These are phyloP conservation scores for Suhomyces bokatorum DNA, from an alignment of 1,139 yeast genomes.

Conservation along the genomic window DNA sequence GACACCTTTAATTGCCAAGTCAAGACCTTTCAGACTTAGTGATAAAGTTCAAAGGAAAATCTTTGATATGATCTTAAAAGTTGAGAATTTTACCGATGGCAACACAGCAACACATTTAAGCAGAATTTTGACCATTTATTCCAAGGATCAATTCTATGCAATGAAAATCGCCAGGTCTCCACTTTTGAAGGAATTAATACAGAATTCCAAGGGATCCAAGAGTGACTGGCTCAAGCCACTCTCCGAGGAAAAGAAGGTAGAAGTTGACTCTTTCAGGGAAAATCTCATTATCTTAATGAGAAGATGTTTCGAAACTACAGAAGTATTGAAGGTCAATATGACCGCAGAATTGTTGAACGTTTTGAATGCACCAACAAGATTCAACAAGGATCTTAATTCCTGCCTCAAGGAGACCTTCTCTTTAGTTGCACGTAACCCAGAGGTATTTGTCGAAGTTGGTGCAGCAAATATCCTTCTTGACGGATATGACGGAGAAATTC, in stretches of 20 bases:
- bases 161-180: slow-evolving; percentile 45
- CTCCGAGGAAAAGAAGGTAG: slow-evolving; percentile 11
- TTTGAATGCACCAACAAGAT: slow-evolving; percentile 29
- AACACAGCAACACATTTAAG: slow-evolving; percentile 53
- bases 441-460: slow-evolving; percentile 53
- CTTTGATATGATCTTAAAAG: slow-evolving; percentile 42
- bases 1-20: slow-evolving; percentile 17
- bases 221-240: background rate
- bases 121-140: slow-evolving; percentile 53
- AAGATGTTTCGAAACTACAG: slow-evolving; percentile 66
- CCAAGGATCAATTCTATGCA: slow-evolving; percentile 46
- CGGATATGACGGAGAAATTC: slow-evolving; percentile 42
- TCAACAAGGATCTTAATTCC: slow-evolving; percentile 48
- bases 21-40: slow-evolving; percentile 24
- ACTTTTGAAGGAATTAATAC: slow-evolving; percentile 23
- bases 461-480: slow-evolving; percentile 50
- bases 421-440: slow-evolving; percentile 60
- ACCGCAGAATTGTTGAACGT: slow-evolving; percentile 45
- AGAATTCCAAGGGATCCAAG: slow-evolving; percentile 15
- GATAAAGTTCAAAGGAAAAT: slow-evolving; percentile 33
- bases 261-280: slow-evolving; percentile 18
- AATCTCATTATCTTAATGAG: slow-evolving; percentile 52
- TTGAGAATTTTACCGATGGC: slow-evolving; percentile 41
- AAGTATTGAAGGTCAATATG: slow-evolving; percentile 51
- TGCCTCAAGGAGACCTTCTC: slow-evolving; percentile 58